These are phyloP conservation scores for Trypanosoma congolense DNA, from an alignment of 208 protist genomes.

Conservation along the genomic window DNA sequence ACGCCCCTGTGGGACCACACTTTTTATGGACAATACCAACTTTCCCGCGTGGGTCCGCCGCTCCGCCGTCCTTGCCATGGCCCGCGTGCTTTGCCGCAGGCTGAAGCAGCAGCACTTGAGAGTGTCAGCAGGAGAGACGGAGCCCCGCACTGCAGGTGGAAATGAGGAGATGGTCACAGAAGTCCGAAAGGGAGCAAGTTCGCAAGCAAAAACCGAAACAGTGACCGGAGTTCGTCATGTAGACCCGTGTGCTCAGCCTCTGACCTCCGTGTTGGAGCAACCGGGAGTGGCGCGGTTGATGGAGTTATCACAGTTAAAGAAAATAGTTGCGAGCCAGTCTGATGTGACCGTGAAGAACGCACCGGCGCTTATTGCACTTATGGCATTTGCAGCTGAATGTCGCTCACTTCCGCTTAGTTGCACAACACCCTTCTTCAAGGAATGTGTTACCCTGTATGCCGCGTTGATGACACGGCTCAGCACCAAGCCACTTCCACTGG, in stretches of 20 bases:
- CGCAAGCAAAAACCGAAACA: no score
- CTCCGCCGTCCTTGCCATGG: conserved; percentile 56
- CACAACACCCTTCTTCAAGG: conserved; percentile 64
- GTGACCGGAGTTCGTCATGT: no score
- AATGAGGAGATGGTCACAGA: no score
- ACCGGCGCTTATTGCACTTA: conserved; percentile 49
- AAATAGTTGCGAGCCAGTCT: conserved; percentile 19
- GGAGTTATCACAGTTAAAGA: conserved; percentile 54
- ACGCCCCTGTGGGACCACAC: not conserved
- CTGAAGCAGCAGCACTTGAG: conserved; percentile 5
- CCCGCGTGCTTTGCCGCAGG: conserved; percentile 33
- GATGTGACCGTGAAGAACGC: conserved; percentile 38
- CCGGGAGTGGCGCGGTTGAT: conserved; percentile 55
- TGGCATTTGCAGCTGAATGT: conserved; percentile 62
- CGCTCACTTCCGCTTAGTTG: conserved; percentile 33
- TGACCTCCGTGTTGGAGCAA: conserved; percentile 34
- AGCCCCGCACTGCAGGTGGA: no score
- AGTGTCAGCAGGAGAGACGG: conserved; percentile 6
- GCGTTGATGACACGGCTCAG: conserved; percentile 15
- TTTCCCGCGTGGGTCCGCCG: conserved; percentile 66
- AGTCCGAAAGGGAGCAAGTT: no score
- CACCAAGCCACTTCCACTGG: conserved; percentile 31
- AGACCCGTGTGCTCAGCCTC: no score
- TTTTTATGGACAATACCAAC: conserved; percentile 66
- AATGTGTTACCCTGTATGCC: conserved; percentile 28